Evolutionary conservation across 768 basidiomycete species (phyloP).

Genomic region (Cubamyces lactineus): DNA sequence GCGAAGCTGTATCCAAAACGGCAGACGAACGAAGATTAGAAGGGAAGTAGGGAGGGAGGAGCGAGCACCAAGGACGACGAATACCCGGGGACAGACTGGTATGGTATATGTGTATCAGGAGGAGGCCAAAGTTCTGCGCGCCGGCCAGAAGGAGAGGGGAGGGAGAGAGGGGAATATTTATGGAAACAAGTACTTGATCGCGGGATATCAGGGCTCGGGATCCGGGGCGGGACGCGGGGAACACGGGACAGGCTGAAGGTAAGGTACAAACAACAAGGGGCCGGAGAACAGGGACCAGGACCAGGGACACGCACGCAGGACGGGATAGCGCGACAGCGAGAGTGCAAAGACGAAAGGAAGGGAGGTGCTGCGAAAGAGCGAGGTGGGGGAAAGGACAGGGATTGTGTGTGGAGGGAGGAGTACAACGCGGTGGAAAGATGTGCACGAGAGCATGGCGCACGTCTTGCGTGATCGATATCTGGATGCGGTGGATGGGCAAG

Average conservation of each 20-base stretch:
- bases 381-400: background rate
- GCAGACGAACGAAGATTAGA: background rate
- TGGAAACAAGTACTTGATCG: background rate
- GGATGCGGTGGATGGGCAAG: background rate
- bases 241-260: background rate
- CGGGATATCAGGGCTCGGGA: background rate
- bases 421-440: background rate
- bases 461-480: background rate
- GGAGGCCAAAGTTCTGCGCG: too few species aligned
- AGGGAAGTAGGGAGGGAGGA: background rate
- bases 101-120: constrained; percentile 13
- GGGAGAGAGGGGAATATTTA: background rate
- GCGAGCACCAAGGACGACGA: constrained; percentile 20
- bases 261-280: background rate
- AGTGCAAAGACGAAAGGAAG: too few species aligned
- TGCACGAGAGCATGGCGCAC: background rate
- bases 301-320: background rate
- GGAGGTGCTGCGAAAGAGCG: background rate
- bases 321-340: background rate
- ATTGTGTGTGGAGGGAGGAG: too few species aligned
- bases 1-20: background rate
- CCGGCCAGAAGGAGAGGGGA: background rate
- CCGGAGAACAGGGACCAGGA: background rate
- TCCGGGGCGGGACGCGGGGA: background rate
- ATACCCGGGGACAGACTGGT: constrained; percentile 25